phyloP scores from a whole-genome alignment of 257 asterid species.

The Solanum arcanum region DNA sequence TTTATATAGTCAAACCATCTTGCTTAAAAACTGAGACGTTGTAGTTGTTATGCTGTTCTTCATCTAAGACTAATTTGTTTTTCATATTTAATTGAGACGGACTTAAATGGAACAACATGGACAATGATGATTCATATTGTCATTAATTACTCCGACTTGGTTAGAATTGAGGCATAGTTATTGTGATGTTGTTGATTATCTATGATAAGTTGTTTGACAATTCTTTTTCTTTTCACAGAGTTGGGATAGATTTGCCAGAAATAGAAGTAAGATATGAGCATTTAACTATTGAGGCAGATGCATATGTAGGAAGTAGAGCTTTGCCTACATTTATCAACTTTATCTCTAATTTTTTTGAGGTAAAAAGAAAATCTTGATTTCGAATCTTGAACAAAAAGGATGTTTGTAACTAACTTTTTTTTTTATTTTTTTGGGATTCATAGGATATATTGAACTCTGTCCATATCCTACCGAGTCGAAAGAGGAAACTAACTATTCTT shows the following conservation, averaged over 20 bases:
- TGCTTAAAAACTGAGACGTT: background rate
- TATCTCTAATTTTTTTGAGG: background rate
- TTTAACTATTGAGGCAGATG: background rate
- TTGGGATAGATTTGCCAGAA: background rate
- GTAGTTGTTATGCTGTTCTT: background rate
- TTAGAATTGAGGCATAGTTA: background rate
- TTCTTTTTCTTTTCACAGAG: background rate
- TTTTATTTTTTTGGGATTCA: background rate
- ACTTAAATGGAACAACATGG: background rate
- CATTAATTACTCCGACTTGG: background rate
- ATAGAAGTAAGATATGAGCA: background rate
- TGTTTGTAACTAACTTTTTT: background rate
- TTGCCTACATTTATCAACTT: background rate
- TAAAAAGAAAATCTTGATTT: background rate
- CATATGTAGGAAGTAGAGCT: background rate
- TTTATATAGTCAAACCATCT: background rate
- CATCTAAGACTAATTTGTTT: background rate
- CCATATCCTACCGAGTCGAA: slow-evolving; percentile 30
- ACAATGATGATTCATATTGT: background rate
- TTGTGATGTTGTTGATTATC: background rate
- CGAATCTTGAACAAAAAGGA: background rate
- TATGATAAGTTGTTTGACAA: background rate
- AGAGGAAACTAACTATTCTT: slow-evolving; percentile 41
- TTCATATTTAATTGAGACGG: background rate
- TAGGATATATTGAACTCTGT: slow-evolving; percentile 7